Evolutionary conservation across 2,329 filamentous ascomycete species (phyloP).

Genomic region (Penicillium nordicum): DNA sequence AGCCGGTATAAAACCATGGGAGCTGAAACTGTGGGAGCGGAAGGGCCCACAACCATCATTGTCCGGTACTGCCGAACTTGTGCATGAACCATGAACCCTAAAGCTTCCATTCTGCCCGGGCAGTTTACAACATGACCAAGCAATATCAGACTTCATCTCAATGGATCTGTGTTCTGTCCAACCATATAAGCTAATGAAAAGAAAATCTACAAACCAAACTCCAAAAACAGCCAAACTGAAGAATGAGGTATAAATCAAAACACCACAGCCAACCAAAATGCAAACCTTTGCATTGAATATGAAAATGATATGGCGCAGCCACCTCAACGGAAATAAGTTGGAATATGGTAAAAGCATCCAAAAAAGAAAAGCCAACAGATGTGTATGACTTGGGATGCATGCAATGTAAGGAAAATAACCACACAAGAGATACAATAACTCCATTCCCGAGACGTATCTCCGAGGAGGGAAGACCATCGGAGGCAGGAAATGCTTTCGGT

Average conservation of each 20-base stretch:
- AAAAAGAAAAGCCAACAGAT: not conserved
- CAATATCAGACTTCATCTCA: not conserved
- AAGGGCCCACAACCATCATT: not conserved
- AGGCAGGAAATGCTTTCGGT: not conserved
- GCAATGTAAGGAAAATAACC: not conserved
- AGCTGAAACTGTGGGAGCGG: not conserved
- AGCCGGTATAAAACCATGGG: not conserved
- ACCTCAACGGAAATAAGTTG: not conserved
- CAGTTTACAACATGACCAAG: not conserved
- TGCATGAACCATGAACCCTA: not conserved
- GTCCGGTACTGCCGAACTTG: not conserved
- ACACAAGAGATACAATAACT: constrained; percentile 1
- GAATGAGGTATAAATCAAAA: not conserved
- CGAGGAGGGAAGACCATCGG: not conserved
- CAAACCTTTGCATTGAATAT: not conserved
- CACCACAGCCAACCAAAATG: not conserved
- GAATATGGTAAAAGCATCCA: not conserved
- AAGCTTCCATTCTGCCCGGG: not conserved
- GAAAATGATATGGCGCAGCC: not conserved
- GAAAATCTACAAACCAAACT: not conserved
- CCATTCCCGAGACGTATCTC: not conserved
- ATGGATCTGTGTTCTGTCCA: not conserved
- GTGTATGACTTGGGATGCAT: not conserved
- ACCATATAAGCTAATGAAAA: not conserved
- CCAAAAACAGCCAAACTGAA: not conserved